Conservation (phyloP, 768 basidiomycete genomes). For the Russula vinacea region DNA sequence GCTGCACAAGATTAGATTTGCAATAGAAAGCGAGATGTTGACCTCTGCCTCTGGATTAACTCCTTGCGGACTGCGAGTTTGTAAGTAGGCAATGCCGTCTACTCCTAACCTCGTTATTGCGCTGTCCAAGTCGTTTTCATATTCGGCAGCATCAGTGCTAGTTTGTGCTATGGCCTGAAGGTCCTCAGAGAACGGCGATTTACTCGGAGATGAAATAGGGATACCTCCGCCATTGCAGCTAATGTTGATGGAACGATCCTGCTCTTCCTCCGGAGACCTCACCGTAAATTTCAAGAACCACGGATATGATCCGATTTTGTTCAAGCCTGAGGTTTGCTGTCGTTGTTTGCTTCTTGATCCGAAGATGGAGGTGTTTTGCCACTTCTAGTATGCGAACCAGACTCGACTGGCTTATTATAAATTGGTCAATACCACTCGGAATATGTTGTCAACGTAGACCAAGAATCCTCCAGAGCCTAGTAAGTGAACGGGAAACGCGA, state of each 20-base stretch:
- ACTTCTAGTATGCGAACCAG: slow-evolving; percentile 50
- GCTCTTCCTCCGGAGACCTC: slow-evolving; percentile 54
- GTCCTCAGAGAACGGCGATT: not conserved
- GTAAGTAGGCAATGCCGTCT: slow-evolving; percentile 30
- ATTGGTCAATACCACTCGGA: slow-evolving; percentile 51
- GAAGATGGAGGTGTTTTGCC: slow-evolving; percentile 43
- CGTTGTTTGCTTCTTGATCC: slow-evolving; percentile 21
- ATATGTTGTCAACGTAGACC: slow-evolving; percentile 53
- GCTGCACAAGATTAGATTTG: slow-evolving; percentile 50
- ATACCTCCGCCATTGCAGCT: slow-evolving; percentile 53
- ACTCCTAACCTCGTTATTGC: slow-evolving; percentile 15
- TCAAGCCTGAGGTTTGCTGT: slow-evolving; percentile 12
- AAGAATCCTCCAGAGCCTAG: slow-evolving; percentile 51
- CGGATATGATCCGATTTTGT: slow-evolving; percentile 22
- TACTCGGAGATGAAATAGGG: slow-evolving; percentile 1
- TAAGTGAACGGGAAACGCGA: slow-evolving; percentile 3
- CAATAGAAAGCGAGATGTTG: slow-evolving; percentile 47
- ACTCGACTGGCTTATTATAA: slow-evolving; percentile 43
- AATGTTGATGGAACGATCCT: slow-evolving; percentile 50
- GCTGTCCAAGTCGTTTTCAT: slow-evolving; percentile 20
- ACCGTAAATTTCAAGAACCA: slow-evolving; percentile 46
- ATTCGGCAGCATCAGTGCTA: slow-evolving; percentile 30
- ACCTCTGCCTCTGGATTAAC: slow-evolving; percentile 51
- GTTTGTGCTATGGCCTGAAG: slow-evolving; percentile 36
- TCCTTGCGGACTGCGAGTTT: slow-evolving; percentile 34